Evolutionary conservation across 1,284 basidiomycete species (phyloP), one percentile per base, ranked within the genome.

Genomic region (Ceratobasidium sp.): DNA sequence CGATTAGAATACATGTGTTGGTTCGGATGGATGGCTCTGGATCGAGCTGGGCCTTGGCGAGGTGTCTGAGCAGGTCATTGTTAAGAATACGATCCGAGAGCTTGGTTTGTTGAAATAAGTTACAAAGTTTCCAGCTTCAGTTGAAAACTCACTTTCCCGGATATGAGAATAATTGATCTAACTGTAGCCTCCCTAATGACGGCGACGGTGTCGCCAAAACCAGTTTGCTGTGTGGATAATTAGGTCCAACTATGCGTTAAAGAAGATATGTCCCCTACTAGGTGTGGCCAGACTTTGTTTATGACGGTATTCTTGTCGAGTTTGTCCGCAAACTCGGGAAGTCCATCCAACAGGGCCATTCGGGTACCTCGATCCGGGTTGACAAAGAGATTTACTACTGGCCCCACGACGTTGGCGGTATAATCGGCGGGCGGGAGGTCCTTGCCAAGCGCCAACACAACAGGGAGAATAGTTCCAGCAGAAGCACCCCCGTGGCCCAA

Each of bases 1-100:
- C 96, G 49, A 99, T 88, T 3, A 99, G 86, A 73, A 99, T 97
- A 76, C 95, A 98, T 0, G 96, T 98, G 77, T 99, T 99, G 13
- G 96, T 99, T 47, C 97, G 87, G 75, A 99, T 98, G 0, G 94
- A 96, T 0, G 96, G 86, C 79, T 98, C 96, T 0, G 89, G 82
- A 76, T 99, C 96, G 20, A 86, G 87, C 81, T 99, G 97, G 79
- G 93, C 92, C 75, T 93, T 93, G 1, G 96, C 96, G 20, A 99
- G 86, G 72, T 93, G 86, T 2, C 96, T 90, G 1, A 99, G 85
- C 32, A 99, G 87, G 71, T 99, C 97, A 74, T 99, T 99, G 81
- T 99, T 99, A 50, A 99, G 84, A 47, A 98, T 89, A 0, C 96
- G 89, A 73, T 98, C 94, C 56, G 84, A 92, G 53, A 98, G 83